Percentiles rank a stretch among this genome's conserved stretches.
Evolutionary conservation across 1,284 basidiomycete species (phyloP).

Genomic region (Cutaneotrichosporon sp.): DNA sequence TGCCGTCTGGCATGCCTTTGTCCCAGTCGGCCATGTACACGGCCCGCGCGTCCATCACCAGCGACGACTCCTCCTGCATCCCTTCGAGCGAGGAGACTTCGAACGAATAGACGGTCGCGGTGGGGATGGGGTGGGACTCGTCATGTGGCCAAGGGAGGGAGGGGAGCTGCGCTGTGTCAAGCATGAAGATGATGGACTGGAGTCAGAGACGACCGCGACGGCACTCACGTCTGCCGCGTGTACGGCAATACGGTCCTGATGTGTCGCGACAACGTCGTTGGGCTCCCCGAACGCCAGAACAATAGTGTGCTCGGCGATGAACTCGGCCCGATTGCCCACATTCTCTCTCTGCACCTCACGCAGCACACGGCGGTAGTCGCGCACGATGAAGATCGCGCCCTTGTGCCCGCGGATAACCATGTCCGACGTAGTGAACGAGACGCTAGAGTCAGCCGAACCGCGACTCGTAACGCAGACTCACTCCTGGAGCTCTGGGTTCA

Average conservation of each 20-base stretch:
- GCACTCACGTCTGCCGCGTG: neutral
- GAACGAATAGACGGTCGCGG: neutral
- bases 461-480: neutral
- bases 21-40: conserved; percentile 14
- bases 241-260: neutral
- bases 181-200: neutral
- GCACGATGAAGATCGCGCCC: conserved; percentile 22
- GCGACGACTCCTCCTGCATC: neutral
- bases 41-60: conserved; percentile 9
- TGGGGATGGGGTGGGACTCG: neutral
- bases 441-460: conserved; percentile 16
- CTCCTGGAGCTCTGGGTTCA: neutral
- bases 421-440: conserved; percentile 24
- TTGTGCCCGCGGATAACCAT: conserved; percentile 16
- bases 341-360: neutral
- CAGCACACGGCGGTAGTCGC: conserved; percentile 26
- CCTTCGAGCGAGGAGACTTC: conserved; percentile 8
- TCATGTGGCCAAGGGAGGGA: neutral
- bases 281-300: neutral
- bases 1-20: conserved; percentile 1
- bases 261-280: neutral
- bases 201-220: too few species aligned
- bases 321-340: neutral
- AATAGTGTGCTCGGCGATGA: neutral
- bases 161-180: neutral